Conservation (phyloP, 75 land plant species). For the Adiantum capillusveneris region DNA sequence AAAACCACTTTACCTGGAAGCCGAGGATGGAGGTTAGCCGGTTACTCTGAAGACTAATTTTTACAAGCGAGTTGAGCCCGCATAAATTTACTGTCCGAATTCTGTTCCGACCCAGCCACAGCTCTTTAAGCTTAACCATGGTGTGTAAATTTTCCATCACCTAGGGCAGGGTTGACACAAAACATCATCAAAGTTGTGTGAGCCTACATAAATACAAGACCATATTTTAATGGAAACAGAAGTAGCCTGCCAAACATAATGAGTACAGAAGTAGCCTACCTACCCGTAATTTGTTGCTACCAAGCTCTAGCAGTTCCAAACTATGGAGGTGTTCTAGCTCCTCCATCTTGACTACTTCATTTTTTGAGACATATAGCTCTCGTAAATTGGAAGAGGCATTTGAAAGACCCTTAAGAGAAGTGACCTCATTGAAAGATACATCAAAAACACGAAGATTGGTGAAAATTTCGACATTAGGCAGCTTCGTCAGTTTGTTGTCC, state of each 20-base stretch:
- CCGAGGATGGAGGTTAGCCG: slow-evolving; percentile 87
- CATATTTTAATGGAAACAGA: slow-evolving; percentile 1
- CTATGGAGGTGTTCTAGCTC: slow-evolving; percentile 72
- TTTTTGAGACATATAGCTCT: slow-evolving; percentile 89
- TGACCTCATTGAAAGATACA: slow-evolving; percentile 84
- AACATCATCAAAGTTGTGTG: no score
- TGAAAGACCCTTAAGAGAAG: slow-evolving; percentile 63
- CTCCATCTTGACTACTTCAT: slow-evolving; percentile 77
- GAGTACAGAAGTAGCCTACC: slow-evolving; percentile 9
- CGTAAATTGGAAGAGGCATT: slow-evolving; percentile 49
- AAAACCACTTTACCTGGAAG: slow-evolving; percentile 59
- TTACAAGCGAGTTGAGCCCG: slow-evolving; percentile 76
- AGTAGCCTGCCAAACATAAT: no score
- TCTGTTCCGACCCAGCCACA: slow-evolving; percentile 93
- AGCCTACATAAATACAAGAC: no score
- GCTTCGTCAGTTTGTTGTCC: slow-evolving; percentile 70
- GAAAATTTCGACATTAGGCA: slow-evolving; percentile 63
- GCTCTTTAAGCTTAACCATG: slow-evolving; percentile 59
- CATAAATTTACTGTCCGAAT: slow-evolving; percentile 65
- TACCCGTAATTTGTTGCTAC: slow-evolving; percentile 88
- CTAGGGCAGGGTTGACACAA: no score
- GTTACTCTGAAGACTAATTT: slow-evolving; percentile 90
- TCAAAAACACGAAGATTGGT: slow-evolving; percentile 69
- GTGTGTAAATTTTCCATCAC: slow-evolving; percentile 80
- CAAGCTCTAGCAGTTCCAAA: slow-evolving; percentile 85